Percentiles rank a stretch among this genome's conserved stretches.
These are phyloP conservation scores for Pontederia paniculata DNA, from an alignment of 176 grass and related monocot species.

Conservation along the genomic window DNA sequence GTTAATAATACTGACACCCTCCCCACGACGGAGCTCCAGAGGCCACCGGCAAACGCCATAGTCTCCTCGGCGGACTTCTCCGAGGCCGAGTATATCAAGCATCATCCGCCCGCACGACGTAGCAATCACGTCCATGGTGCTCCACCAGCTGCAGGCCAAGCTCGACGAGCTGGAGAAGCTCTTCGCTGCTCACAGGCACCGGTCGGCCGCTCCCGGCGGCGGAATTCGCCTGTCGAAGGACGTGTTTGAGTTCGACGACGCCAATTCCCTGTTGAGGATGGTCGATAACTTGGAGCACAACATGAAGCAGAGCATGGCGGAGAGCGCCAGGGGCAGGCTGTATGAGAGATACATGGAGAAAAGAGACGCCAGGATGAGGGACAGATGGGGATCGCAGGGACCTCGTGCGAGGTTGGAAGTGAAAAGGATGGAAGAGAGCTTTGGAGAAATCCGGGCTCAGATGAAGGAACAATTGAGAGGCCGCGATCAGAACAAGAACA, in stretches of 20 bases:
- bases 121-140: no score
- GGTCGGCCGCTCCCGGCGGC: no score
- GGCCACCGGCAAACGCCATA: no score
- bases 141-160: not conserved
- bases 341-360: constrained; percentile 59
- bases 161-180: not conserved
- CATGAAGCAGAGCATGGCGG: constrained; percentile 2
- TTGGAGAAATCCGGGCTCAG: not conserved
- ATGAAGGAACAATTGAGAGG: not conserved
- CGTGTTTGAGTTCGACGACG: not conserved
- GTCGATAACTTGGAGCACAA: not conserved
- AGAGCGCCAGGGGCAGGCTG: constrained; percentile 32
- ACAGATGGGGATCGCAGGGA: constrained; percentile 17
- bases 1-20: no score
- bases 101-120: no score
- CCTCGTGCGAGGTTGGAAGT: constrained; percentile 14
- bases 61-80: no score
- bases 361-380: constrained; percentile 37
- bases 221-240: no score
- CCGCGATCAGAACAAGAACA: not conserved
- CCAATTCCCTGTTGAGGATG: not conserved
- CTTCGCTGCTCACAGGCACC: no score
- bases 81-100: no score
- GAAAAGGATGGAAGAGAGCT: not conserved
- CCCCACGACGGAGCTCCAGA: no score